Evolutionary conservation across 106 monocot genomes (phyloP), one percentile per base, ranked within the genome.

Genomic region (Dioscorea dumetorum): DNA sequence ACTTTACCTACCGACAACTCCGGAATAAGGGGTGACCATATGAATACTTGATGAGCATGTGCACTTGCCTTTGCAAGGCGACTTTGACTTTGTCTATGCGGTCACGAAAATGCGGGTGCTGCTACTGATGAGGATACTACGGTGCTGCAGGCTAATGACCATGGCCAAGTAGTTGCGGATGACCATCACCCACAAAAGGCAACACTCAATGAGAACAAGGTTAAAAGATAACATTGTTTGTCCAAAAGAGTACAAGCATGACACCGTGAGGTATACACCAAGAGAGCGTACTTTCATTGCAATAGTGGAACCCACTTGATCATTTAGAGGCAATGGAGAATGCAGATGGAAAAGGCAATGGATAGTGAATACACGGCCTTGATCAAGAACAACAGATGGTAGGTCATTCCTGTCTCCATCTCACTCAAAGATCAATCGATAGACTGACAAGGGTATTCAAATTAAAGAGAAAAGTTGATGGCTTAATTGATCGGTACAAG

Each of bases 331-430:
- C 66, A 57, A 11, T 64, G 56, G 65, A 73, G 34, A 20, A 64
- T 34, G 6, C 63, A 28, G 7, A 63, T 73, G 56, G 64, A 35
- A 18, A 3, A 54, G 8, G 57, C 65, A 18, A 65, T 73, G 73
- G 12, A 48, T 19, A 14, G 33, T 16, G 65, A 73, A 66, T 73
- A 41, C 35, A 22, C 60, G 49, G 71, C 71, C 4, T 23, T 62
- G 10, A 8, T 73, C 8, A 9, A 21, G 0, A 64, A 73, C 56
- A 56, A 56, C 17, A 58, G 56, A 18, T 73, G 73, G 73, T 23
- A 57, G 12, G 32, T 73, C 0, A 52, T 73, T 11, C 65, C 64
- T 64, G 48, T n/a, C 33, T 0, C 20, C 33, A 19, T 33, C 15
- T 15, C 0, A 16, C 1, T 15, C 23, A 48, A 66, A 73, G 23